Evolutionary conservation across 2,329 filamentous ascomycete species (phyloP), one percentile per base, ranked within the genome.

Genomic region (Penicillium sp.): DNA sequence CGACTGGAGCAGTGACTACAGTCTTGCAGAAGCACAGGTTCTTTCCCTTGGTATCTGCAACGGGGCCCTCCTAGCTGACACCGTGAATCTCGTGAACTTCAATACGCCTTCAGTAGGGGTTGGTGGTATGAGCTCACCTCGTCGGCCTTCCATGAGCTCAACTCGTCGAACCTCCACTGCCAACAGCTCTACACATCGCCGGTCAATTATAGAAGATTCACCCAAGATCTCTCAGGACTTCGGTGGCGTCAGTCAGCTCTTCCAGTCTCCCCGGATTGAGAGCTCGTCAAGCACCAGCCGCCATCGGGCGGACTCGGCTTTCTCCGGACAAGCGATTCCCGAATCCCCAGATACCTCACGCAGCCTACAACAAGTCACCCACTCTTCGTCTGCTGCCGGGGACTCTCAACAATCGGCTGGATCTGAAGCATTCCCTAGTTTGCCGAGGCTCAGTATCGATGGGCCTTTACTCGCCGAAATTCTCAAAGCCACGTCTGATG

Each of bases 1-100:
- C 37, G 84, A 87, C 11, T 97, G 96, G 80, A 82, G 86, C 49
- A 84, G 84, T 15, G 92, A 96, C 67, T 94, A 89, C 71, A 85
- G 84, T 23, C 87, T 88, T 65, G 84, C 89, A 49, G 88, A 95
- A 62, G 86, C 88, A 26, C 83, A 88, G 60, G 80, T 92, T 20
- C 81, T 85, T 61, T 83, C 82, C 46, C 82, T 97, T 44, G 85
- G 85, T 18, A 89, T 96, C 53, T 83, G 92, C 73, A 96, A 95
- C 68, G 89, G 89, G 18, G 79, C 81, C 6, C 64, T 85, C 71
- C 69, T 89, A 74, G 71, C 85, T 64, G 79, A 87, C 69, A 72
- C 83, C 69, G 71, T 82, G 74, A 66, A 87, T 77, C 22, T 83
- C 79, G 64, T 87, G 75, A 74, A 88, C 76, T 82, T 85, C 71